These are phyloP conservation scores for Raphanus raphanistrum DNA, from an alignment of 345 rosid species.

Conservation along the genomic window DNA sequence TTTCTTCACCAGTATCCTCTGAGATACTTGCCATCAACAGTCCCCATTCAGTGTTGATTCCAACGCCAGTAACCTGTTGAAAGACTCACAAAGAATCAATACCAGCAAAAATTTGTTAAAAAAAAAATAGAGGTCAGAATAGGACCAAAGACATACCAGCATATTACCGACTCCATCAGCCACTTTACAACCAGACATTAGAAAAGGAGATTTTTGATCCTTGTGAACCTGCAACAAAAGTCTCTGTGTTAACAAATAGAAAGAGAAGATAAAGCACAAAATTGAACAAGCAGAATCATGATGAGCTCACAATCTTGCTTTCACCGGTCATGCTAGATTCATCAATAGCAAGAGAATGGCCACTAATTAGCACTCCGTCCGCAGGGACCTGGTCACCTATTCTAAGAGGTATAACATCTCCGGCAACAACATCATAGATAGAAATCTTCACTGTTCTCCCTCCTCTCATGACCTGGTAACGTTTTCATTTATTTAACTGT, in stretches of 20 bases:
- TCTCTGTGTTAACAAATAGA: slow-evolving; percentile 29
- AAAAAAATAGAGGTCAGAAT: not conserved
- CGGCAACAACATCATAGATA: slow-evolving; percentile 92
- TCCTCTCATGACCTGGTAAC: slow-evolving; percentile 80
- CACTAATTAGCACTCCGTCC: slow-evolving; percentile 82
- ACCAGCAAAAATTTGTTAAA: not conserved
- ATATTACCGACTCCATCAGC: slow-evolving; percentile 96
- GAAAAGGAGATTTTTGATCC: slow-evolving; percentile 83
- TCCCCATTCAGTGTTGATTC: slow-evolving; percentile 99
- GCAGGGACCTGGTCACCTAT: slow-evolving; percentile 99
- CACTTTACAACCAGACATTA: slow-evolving; percentile 98
- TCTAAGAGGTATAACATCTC: slow-evolving; percentile 88
- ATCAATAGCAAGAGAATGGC: slow-evolving; percentile 92
- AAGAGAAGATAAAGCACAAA: slow-evolving; percentile 6
- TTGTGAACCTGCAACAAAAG: slow-evolving; percentile 69
- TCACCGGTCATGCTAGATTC: slow-evolving; percentile 99
- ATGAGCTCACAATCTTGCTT: slow-evolving; percentile 77
- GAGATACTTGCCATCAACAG: slow-evolving; percentile 97
- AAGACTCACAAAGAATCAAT: slow-evolving; percentile 19
- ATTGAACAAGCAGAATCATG: slow-evolving; percentile 12
- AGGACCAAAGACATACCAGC: slow-evolving; percentile 60
- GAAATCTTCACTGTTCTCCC: slow-evolving; percentile 82
- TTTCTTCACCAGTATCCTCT: slow-evolving; percentile 99
- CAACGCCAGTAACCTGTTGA: slow-evolving; percentile 93
- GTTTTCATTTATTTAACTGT: slow-evolving; percentile 10